phyloP scores from a whole-genome alignment of 176 grass and related monocot genomes.

The Oryza glaberrima region DNA sequence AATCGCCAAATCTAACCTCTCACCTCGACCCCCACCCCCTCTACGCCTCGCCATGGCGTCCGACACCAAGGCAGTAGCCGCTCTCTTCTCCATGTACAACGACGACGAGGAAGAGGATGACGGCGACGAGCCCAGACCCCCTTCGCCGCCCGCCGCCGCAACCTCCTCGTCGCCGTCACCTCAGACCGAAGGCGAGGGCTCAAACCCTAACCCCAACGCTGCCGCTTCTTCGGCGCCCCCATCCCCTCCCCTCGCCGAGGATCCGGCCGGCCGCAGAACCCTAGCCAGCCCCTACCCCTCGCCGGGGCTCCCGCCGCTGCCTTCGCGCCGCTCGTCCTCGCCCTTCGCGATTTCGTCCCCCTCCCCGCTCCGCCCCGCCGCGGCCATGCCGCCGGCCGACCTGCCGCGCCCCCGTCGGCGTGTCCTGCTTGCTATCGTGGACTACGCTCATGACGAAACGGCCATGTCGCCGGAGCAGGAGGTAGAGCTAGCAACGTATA shows the following conservation, averaged over 20 bases:
- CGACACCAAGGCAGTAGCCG: conserved; percentile 64
- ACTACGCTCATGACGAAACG: conserved; percentile 88
- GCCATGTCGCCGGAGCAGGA: conserved; percentile 82
- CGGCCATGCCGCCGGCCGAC: conserved; percentile 34
- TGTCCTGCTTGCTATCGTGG: conserved; percentile 71
- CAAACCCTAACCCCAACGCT: conserved; percentile 46
- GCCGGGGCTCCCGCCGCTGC: conserved; percentile 43
- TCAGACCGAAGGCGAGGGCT: conserved; percentile 33
- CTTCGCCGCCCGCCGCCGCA: conserved; percentile 24
- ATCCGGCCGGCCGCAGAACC: conserved; percentile 42
- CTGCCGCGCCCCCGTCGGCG: conserved; percentile 36
- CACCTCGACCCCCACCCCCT: not conserved
- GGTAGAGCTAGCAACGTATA: conserved; percentile 52
- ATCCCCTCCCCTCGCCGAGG: conserved; percentile 47
- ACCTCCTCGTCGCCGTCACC: conserved; percentile 44
- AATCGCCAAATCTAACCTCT: conserved; percentile 14
- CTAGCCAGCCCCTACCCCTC: conserved; percentile 55
- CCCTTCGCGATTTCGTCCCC: conserved; percentile 39
- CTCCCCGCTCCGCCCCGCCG: conserved; percentile 38
- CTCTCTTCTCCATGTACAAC: conserved; percentile 90
- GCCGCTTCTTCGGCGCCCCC: conserved; percentile 14
- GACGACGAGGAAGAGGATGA: conserved; percentile 89
- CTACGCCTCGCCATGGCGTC: conserved; percentile 55
- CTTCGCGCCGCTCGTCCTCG: conserved; percentile 45
- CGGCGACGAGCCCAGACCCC: conserved; percentile 40